These are phyloP conservation scores for Neurospora tetrasperma DNA, from an alignment of 495 filamentous ascomycete species.

Conservation along the genomic window DNA sequence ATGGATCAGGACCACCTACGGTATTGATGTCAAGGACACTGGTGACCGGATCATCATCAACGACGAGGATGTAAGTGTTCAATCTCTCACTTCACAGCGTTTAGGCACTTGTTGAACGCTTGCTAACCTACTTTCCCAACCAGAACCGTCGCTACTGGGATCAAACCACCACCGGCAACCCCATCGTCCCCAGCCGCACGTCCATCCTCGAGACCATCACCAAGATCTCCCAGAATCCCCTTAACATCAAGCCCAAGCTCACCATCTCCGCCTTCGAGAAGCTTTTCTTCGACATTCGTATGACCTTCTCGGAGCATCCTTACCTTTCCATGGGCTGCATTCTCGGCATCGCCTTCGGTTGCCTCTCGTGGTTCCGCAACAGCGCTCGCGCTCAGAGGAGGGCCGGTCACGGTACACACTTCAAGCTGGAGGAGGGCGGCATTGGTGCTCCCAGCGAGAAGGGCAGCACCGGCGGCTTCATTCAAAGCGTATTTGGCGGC, in stretches of 20 bases:
- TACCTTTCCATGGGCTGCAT: slow-evolving; percentile 56
- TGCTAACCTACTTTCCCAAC: neutral
- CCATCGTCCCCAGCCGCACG: slow-evolving; percentile 81
- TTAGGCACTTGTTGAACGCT: neutral
- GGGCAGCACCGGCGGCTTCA: neutral
- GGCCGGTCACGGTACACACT: slow-evolving; percentile 2
- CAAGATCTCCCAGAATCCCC: slow-evolving; percentile 58
- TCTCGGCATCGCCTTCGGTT: slow-evolving; percentile 41
- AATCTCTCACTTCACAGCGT: neutral
- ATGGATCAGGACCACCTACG: slow-evolving; percentile 90
- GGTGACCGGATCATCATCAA: slow-evolving; percentile 94
- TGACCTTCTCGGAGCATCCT: slow-evolving; percentile 59
- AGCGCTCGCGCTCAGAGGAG: slow-evolving; percentile 1
- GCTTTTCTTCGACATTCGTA: slow-evolving; percentile 64
- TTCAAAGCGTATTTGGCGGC: neutral
- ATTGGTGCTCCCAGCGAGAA: neutral
- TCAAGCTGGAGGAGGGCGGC: slow-evolving; percentile 8
- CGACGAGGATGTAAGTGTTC: slow-evolving; percentile 78
- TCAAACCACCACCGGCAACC: slow-evolving; percentile 71
- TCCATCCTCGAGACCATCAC: slow-evolving; percentile 91
- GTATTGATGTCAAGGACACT: slow-evolving; percentile 62
- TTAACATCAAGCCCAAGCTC: slow-evolving; percentile 79
- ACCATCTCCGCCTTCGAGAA: slow-evolving; percentile 68
- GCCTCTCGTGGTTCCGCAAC: slow-evolving; percentile 13
- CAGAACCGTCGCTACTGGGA: slow-evolving; percentile 95